phyloP scores from a whole-genome alignment of 176 grass and related monocot genomes.

The Bolboschoenus planiculmis region DNA sequence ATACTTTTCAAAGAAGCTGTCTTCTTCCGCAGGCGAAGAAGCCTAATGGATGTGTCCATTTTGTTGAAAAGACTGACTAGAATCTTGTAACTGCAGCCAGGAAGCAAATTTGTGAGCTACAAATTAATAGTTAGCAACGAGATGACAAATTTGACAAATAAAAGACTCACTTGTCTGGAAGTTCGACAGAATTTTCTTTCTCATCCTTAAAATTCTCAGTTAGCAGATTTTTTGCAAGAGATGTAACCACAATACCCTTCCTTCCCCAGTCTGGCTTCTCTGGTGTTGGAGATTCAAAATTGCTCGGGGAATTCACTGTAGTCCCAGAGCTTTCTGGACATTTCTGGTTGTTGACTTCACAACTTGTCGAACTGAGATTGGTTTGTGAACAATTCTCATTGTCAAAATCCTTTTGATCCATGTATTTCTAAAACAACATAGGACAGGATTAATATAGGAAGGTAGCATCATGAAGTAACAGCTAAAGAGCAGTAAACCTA shows the following conservation, averaged over 20 bases:
- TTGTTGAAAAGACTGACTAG: conserved; percentile 66
- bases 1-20: conserved; percentile 60
- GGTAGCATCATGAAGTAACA: background rate
- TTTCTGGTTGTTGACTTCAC: conserved; percentile 25
- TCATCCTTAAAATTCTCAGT: conserved; percentile 50
- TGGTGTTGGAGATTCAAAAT: conserved; percentile 66
- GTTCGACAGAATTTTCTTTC: conserved; percentile 26
- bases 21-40: conserved; percentile 70
- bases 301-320: conserved; percentile 26
- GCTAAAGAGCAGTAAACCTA: background rate
- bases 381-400: conserved; percentile 24
- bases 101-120: conserved; percentile 9
- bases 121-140: conserved; percentile 17
- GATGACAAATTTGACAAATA: background rate
- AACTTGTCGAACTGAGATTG: conserved; percentile 15
- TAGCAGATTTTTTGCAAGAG: conserved; percentile 56
- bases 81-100: conserved; percentile 39
- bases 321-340: conserved; percentile 29
- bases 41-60: conserved; percentile 81
- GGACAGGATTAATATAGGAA: background rate
- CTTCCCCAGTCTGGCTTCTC: conserved; percentile 61
- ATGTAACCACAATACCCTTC: conserved; percentile 41
- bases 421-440: conserved; percentile 27
- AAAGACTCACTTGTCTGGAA: conserved; percentile 62
- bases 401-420: conserved; percentile 31